Evolutionary conservation across 2,329 filamentous ascomycete genomes (phyloP), one percentile per base, ranked within the genome.

Genomic region (Arthrobotrys sinensis): DNA sequence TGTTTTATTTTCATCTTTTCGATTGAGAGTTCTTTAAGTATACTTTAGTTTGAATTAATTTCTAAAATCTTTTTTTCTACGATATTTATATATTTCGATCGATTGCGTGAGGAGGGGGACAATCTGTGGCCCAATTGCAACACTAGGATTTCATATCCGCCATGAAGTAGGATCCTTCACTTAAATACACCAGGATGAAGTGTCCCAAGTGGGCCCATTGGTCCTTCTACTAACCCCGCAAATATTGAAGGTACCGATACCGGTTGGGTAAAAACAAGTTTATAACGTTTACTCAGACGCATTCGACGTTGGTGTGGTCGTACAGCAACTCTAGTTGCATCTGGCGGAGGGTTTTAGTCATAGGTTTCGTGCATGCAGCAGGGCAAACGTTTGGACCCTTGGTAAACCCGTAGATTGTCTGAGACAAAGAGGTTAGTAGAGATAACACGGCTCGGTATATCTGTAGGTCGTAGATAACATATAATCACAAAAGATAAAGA

Each of bases 1-100:
- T 75, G 45, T 36, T 60, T 69, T 69, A 79, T 79, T 48, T 79
- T 79, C 76, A 79, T 79, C 14, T 57, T 71, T 19, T 12, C 4
- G 4, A 16, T 52, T 14, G 8, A n/a, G 19, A 5, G 45, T 16
- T 52, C 8, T 38, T 38, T 38, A 3, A 8, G 11, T 10, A 1
- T 45, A 45, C 2, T 45, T 45, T 10, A 38, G n/a, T 48, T 24
- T 48, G 12, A 24, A 10, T 10, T 16, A 45, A 45, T 45, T 16
- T 6, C n/a, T 2, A 16, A 45, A n/a, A 6, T 45, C 40, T n/a
- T 38, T n/a, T 38, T 38, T 38, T 16, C 36, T 38, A 38, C 36
- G 8, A 14, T 38, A 38, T n/a, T n/a, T n/a, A n/a, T n/a, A n/a
- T n/a, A n/a, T 38, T 8, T 38, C 36, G 36, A 28, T 16, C 6